Evolutionary conservation across 2,329 filamentous ascomycete genomes (phyloP).

Genomic region (Aspergillus amoenus): DNA sequence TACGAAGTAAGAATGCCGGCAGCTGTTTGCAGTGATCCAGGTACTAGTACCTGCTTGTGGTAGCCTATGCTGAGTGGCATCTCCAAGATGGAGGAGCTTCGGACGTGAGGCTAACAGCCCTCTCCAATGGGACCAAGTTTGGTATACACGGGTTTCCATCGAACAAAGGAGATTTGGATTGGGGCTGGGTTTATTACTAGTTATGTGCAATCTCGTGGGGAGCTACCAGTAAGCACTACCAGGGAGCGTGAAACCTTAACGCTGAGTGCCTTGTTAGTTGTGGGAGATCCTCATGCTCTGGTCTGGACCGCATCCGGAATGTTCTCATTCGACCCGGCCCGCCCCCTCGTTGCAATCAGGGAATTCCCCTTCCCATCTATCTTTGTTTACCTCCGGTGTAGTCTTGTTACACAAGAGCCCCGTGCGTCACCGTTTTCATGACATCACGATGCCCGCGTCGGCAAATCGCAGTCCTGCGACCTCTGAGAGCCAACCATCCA

Average conservation of each 20-base stretch:
- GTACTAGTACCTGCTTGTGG: not conserved
- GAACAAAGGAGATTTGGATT: not conserved
- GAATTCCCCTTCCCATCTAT: not conserved
- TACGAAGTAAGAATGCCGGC: not conserved
- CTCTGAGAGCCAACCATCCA: not conserved
- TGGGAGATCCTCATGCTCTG: not conserved
- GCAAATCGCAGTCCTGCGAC: constrained; percentile 5
- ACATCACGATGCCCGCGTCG: constrained; percentile 6
- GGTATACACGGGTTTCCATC: too few species aligned
- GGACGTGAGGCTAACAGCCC: too few species aligned
- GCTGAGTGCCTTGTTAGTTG: too few species aligned
- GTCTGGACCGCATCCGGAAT: not conserved
- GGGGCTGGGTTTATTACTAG: not conserved
- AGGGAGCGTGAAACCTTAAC: not conserved
- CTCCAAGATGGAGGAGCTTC: not conserved
- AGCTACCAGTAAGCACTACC: not conserved
- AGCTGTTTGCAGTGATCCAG: not conserved
- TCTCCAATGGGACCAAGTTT: not conserved
- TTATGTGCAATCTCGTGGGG: not conserved
- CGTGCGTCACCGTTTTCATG: not conserved
- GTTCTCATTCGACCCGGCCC: not conserved
- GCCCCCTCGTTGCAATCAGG: not conserved
- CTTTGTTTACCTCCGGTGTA: not conserved
- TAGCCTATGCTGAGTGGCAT: not conserved
- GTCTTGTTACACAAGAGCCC: not conserved